Conservation (phyloP, 768 basidiomycete genomes). For the Pulveroboletus sp. region DNA sequence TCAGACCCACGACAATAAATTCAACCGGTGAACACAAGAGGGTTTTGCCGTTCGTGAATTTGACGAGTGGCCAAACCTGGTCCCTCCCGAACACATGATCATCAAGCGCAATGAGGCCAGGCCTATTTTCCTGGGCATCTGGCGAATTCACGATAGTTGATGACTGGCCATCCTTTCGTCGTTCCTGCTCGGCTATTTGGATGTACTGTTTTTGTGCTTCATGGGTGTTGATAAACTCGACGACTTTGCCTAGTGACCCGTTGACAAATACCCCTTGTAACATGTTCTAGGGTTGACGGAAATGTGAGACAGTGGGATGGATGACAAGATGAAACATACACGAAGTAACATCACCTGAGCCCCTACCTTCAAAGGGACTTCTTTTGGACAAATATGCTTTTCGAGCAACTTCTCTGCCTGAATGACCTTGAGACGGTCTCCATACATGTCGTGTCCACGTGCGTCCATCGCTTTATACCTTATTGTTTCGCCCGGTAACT, state of each 20-base stretch:
- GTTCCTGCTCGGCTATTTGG: conserved; percentile 27
- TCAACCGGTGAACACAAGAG: conserved; percentile 32
- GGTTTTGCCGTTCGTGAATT: conserved; percentile 29
- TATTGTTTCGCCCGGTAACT: conserved; percentile 25
- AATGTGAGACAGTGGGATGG: not conserved
- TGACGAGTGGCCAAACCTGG: conserved; percentile 32
- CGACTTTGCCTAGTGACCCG: conserved; percentile 82
- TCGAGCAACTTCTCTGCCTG: conserved; percentile 38
- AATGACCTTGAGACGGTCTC: conserved; percentile 26
- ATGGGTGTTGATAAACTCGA: conserved; percentile 27
- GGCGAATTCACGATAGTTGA: not conserved
- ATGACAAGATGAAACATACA: conserved; percentile 12
- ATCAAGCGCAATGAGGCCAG: conserved; percentile 19
- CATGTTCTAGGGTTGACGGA: conserved; percentile 26
- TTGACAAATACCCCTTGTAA: conserved; percentile 55
- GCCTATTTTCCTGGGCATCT: not conserved
- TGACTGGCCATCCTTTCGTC: conserved; percentile 7
- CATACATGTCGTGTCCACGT: conserved; percentile 39
- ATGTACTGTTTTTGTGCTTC: conserved; percentile 28
- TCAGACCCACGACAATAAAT: conserved; percentile 32
- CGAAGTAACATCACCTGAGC: conserved; percentile 78
- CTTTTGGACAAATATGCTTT: conserved; percentile 43
- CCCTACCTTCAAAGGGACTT: conserved; percentile 50
- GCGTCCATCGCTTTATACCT: conserved; percentile 42
- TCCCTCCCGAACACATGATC: conserved; percentile 9